Percentiles rank a stretch among this genome's conserved stretches.
phyloP scores from a whole-genome alignment of 2,329 filamentous ascomycete genomes.

The Stenocarpella maydis region DNA sequence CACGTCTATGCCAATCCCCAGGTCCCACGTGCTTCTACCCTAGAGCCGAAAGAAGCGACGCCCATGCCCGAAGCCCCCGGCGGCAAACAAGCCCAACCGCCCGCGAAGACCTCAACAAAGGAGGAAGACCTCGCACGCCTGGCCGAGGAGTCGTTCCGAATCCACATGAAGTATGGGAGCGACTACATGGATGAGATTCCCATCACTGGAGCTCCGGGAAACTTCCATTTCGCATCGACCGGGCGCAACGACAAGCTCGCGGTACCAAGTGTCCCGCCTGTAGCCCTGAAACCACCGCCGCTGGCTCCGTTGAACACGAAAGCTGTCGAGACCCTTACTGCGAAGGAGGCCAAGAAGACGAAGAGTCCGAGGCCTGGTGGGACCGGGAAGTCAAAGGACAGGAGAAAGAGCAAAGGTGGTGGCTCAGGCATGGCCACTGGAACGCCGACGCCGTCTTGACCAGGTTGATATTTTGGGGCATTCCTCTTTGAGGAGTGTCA shows the following conservation, averaged over 20 bases:
- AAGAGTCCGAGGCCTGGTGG: conserved; percentile 52
- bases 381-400: conserved; percentile 51
- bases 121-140: conserved; percentile 53
- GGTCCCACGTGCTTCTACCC: conserved; percentile 41
- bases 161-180: conserved; percentile 66
- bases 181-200: conserved; percentile 75
- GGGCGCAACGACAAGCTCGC: conserved; percentile 58
- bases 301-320: conserved; percentile 52
- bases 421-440: conserved; percentile 32
- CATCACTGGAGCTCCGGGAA: conserved; percentile 71
- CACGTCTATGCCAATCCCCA: conserved; percentile 58
- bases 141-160: conserved; percentile 65
- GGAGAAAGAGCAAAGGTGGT: conserved; percentile 56
- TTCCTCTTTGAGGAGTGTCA: background rate
- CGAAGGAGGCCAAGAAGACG: conserved; percentile 54
- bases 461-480: background rate
- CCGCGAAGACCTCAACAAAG: conserved; percentile 49
- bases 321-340: conserved; percentile 49
- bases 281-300: conserved; percentile 39
- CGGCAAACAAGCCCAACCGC: conserved; percentile 39
- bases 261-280: conserved; percentile 20
- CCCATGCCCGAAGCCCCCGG: conserved; percentile 53
- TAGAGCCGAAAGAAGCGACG: conserved; percentile 57
- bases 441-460: conserved; percentile 42
- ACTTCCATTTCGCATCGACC: conserved; percentile 70